Evolutionary conservation across 2,329 filamentous ascomycete genomes (phyloP).

Genomic region (Eurotiales sp.): DNA sequence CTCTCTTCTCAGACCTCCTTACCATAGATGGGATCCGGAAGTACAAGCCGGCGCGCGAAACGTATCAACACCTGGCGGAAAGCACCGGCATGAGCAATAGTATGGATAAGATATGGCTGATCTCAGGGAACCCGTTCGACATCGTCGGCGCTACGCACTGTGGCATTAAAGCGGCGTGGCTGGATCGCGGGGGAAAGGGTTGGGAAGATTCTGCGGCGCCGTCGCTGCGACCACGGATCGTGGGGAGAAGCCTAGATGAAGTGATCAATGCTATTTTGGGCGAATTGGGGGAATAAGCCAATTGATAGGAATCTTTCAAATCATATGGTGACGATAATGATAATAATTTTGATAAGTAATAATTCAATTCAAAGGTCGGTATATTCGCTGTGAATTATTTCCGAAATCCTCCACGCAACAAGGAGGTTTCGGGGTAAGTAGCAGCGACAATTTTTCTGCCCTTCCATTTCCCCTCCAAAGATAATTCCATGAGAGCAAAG

Average conservation of each 20-base stretch:
- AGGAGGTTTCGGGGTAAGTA: conserved; percentile 45
- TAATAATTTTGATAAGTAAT: too few relatives aligned
- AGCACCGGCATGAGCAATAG: conserved; percentile 49
- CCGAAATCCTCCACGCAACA: conserved; percentile 42
- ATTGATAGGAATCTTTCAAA: neutral
- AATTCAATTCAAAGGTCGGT: conserved; percentile 4
- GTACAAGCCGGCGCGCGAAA: conserved; percentile 63
- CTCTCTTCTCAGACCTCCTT: conserved; percentile 54
- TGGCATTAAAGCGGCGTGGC: conserved; percentile 63
- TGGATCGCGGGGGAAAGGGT: conserved; percentile 59
- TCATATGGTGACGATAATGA: neutral
- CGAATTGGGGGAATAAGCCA: neutral
- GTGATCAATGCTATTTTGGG: conserved; percentile 32
- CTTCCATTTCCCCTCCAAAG: conserved; percentile 47
- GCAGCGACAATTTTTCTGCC: conserved; percentile 37
- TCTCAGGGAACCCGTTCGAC: conserved; percentile 72
- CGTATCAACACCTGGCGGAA: conserved; percentile 59
- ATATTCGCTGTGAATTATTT: conserved; percentile 42
- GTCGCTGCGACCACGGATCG: conserved; percentile 49
- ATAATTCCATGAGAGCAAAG: conserved; percentile 33
- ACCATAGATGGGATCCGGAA: conserved; percentile 57
- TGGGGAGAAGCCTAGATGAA: conserved; percentile 56
- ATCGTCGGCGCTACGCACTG: conserved; percentile 59
- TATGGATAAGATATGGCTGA: conserved; percentile 59
- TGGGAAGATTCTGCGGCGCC: conserved; percentile 63